phyloP scores from a whole-genome alignment of 1,284 basidiomycete species.

The Athelia sp. region DNA sequence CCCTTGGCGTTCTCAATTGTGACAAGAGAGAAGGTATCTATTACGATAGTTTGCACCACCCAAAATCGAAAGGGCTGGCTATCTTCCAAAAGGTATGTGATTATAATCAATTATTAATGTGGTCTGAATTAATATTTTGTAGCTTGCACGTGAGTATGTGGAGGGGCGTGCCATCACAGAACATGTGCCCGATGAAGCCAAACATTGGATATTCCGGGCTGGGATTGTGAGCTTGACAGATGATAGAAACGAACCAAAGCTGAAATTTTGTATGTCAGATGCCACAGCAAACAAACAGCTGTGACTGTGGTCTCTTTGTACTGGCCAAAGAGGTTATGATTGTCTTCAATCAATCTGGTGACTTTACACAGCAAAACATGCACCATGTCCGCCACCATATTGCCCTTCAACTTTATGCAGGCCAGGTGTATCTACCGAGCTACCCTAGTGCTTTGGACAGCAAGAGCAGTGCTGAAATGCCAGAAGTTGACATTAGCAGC shows the following conservation, averaged over 20 bases:
- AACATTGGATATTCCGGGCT: no score
- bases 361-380: neutral
- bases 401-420: neutral
- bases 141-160: neutral
- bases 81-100: neutral
- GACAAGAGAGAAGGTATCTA: neutral
- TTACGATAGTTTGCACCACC: neutral
- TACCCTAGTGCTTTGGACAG: neutral
- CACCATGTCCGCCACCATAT: neutral
- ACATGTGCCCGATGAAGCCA: neutral
- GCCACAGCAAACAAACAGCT: neutral
- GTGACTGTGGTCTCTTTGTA: neutral
- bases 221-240: no score
- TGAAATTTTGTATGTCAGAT: neutral
- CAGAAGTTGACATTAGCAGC: no score
- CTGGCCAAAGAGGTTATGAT: neutral
- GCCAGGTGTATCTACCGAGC: neutral
- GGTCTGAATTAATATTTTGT: neutral
- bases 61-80: neutral
- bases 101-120: neutral
- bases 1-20: neutral
- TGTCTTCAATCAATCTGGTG: neutral
- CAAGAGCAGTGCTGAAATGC: no score
- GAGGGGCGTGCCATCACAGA: neutral
- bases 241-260: neutral